Conservation (phyloP, 345 rosid species). For the Pistacia integerrima region DNA sequence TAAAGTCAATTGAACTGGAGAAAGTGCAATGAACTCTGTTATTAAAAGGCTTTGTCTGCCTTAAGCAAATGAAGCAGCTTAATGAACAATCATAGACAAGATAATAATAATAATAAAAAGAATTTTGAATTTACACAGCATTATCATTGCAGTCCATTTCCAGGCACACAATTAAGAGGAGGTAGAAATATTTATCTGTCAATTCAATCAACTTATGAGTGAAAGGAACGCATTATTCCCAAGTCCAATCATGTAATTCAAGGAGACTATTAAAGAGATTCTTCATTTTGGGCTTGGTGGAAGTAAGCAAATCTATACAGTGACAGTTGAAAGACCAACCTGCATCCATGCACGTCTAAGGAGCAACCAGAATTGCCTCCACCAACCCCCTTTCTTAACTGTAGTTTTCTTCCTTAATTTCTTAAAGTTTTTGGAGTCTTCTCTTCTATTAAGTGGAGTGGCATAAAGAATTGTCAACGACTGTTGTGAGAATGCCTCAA, state of each 20-base stretch:
- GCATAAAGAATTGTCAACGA: conserved; percentile 61
- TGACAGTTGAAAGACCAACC: conserved; percentile 42
- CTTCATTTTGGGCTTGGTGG: not conserved
- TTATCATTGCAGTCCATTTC: too few species aligned
- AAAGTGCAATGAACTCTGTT: conserved; percentile 14
- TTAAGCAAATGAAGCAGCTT: conserved; percentile 8
- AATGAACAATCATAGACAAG: not conserved
- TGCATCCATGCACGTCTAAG: conserved; percentile 98
- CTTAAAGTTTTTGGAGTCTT: conserved; percentile 33
- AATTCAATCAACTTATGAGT: not conserved
- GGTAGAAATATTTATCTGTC: not conserved
- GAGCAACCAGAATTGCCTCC: conserved; percentile 88
- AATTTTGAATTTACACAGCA: too few species aligned
- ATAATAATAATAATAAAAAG: not conserved
- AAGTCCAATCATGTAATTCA: conserved; percentile 13
- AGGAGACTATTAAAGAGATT: not conserved
- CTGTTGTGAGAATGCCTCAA: conserved; percentile 73
- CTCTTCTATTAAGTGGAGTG: conserved; percentile 54
- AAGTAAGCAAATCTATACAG: not conserved
- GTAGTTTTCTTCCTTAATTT: conserved; percentile 37
- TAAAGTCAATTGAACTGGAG: not conserved
- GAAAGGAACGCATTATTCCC: conserved; percentile 2
- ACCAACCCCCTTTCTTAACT: conserved; percentile 65
- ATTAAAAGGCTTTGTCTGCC: conserved; percentile 3
- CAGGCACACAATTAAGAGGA: not conserved